These are phyloP conservation scores for Dysphania ambrosioides DNA, from an alignment of 148 eudicot species.

Conservation along the genomic window DNA sequence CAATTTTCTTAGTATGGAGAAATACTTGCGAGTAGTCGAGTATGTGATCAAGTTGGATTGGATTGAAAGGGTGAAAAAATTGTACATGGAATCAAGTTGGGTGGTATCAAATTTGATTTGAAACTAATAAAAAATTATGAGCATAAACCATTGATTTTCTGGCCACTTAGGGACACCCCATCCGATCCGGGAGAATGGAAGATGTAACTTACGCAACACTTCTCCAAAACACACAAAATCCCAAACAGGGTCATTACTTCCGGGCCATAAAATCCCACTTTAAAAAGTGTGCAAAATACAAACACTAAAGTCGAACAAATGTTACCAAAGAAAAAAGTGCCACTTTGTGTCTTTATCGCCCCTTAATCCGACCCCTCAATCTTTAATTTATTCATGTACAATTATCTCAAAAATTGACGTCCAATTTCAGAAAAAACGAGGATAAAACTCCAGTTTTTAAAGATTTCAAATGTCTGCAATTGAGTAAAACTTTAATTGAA, in stretches of 20 bases:
- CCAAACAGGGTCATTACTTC: neutral
- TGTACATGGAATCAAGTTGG: too few relatives aligned
- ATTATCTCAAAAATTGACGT: neutral
- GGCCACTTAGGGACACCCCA: neutral
- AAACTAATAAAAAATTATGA: too few relatives aligned
- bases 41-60: too few relatives aligned
- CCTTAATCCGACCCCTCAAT: neutral
- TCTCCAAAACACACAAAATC: neutral
- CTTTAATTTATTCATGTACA: neutral
- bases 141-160: neutral
- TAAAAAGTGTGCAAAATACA: constrained; percentile 5
- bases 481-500: neutral
- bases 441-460: neutral
- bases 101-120: too few relatives aligned
- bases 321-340: constrained; percentile 1
- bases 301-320: constrained; percentile 7
- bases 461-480: neutral
- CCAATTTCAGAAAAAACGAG: neutral
- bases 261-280: neutral
- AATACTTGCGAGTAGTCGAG: too few relatives aligned
- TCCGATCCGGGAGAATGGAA: neutral
- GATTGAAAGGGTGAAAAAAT: too few relatives aligned
- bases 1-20: too few relatives aligned
- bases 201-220: neutral
- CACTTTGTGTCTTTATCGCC: constrained; percentile 6